A percentile compares a stretch with the other conserved stretches of the same genome.
Conservation (phyloP, 1,284 basidiomycete species). For the Sphagnurus paluster region DNA sequence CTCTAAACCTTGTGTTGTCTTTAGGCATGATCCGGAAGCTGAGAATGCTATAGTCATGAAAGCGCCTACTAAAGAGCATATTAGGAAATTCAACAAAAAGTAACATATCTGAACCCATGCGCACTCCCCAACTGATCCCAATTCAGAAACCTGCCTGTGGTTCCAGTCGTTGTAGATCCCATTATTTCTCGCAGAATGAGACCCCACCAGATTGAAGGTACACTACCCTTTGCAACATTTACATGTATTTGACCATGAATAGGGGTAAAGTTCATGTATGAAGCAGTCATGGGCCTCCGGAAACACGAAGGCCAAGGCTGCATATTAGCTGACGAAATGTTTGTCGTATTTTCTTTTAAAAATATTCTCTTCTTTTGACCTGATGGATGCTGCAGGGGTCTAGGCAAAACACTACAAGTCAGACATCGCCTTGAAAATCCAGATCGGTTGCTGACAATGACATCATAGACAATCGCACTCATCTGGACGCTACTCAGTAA, state of each 20-base stretch:
- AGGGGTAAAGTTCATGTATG: conserved; percentile 92
- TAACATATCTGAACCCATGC: conserved; percentile 31
- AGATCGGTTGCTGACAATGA: not conserved
- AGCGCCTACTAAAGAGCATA: conserved; percentile 69
- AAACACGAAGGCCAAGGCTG: conserved; percentile 89
- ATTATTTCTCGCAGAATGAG: conserved; percentile 77
- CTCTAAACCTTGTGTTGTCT: not conserved
- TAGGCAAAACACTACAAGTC: conserved; percentile 91
- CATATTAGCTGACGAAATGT: conserved; percentile 98
- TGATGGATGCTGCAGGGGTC: conserved; percentile 61
- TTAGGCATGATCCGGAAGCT: conserved; percentile 73
- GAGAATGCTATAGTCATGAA: conserved; percentile 88
- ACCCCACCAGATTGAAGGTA: conserved; percentile 90
- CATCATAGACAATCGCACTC: conserved; percentile 75
- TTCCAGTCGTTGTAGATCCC: conserved; percentile 95
- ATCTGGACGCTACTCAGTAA: conserved; percentile 88
- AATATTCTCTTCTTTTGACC: no score
- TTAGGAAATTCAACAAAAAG: conserved; percentile 72
- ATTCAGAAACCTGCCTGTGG: conserved; percentile 55
- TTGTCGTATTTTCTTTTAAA: no score
- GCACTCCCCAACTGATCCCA: not conserved
- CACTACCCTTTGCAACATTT: conserved; percentile 11
- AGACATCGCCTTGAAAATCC: not conserved
- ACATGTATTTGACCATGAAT: conserved; percentile 2
- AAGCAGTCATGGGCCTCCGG: conserved; percentile 92